A percentile compares a stretch with the other conserved stretches of the same genome.
Conservation (phyloP, 1,284 basidiomycete genomes). For the Erythrobasidium hasegawianum region DNA sequence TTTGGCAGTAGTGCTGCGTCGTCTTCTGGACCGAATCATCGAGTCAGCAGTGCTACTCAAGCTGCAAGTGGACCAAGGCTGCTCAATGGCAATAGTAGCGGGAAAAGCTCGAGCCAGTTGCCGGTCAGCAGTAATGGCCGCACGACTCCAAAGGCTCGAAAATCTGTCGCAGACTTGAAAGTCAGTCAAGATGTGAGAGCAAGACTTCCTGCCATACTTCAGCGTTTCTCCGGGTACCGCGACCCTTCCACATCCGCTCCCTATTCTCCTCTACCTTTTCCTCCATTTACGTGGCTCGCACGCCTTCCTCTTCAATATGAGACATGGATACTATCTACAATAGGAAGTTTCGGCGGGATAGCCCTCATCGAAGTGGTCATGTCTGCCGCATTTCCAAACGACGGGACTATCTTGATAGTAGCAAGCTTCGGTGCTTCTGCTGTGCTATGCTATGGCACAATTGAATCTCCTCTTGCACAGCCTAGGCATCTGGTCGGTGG, state of each 20-base stretch:
- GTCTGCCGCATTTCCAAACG: conserved; percentile 55
- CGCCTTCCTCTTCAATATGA: conserved; percentile 28
- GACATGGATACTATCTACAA: conserved; percentile 33
- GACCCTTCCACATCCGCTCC: conserved; percentile 8
- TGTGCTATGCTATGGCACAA: conserved; percentile 59
- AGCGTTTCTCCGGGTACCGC: conserved; percentile 20
- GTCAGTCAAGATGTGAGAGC: conserved; percentile 8
- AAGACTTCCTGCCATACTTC: conserved; percentile 10
- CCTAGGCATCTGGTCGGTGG: conserved; percentile 60
- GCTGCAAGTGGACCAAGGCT: no score
- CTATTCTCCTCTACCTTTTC: conserved; percentile 18
- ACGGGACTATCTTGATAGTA: conserved; percentile 53
- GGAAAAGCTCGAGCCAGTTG: no score
- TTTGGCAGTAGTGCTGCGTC: no score
- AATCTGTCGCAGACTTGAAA: background rate
- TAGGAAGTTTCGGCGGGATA: conserved; percentile 60
- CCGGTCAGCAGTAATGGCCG: no score
- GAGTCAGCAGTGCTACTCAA: no score
- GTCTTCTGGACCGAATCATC: no score
- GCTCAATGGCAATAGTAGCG: no score
- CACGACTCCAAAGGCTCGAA: no score
- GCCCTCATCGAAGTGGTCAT: conserved; percentile 59
- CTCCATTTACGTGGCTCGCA: conserved; percentile 28
- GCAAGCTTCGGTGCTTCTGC: conserved; percentile 58
- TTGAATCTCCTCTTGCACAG: conserved; percentile 61